Conservation (phyloP, 2,329 filamentous ascomycete species). For the Neobulgaria alba region DNA sequence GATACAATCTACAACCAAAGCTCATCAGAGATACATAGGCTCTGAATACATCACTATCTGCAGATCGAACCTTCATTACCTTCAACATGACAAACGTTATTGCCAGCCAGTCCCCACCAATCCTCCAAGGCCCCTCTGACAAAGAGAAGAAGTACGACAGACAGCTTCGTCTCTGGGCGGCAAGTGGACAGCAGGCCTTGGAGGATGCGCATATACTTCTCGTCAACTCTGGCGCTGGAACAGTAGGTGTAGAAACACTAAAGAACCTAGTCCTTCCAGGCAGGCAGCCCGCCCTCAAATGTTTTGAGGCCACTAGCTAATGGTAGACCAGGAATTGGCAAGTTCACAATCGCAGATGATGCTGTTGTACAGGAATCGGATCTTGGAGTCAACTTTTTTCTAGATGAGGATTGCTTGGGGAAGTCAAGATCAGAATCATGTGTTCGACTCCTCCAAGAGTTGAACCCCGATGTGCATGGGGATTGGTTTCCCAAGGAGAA, state of each 20-base stretch:
- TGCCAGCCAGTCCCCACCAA: constrained; percentile 32
- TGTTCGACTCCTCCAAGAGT: constrained; percentile 67
- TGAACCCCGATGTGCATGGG: constrained; percentile 88
- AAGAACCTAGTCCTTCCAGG: constrained; percentile 96
- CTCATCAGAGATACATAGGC: too few relatives aligned
- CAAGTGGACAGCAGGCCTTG: constrained; percentile 79
- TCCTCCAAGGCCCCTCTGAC: constrained; percentile 44
- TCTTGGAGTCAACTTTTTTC: constrained; percentile 93
- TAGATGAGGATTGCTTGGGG: constrained; percentile 71
- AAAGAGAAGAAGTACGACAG: constrained; percentile 82
- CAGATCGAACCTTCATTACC: too few relatives aligned
- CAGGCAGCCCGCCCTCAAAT: constrained; percentile 24
- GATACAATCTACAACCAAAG: too few relatives aligned
- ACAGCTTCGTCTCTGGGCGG: constrained; percentile 91
- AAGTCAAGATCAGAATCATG: constrained; percentile 71
- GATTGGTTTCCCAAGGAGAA: constrained; percentile 51
- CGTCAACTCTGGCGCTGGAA: constrained; percentile 78
- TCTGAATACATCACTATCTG: too few relatives aligned
- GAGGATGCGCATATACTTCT: constrained; percentile 89
- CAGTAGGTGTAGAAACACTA: constrained; percentile 80
- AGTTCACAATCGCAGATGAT: constrained; percentile 84
- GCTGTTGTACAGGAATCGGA: constrained; percentile 70
- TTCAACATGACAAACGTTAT: constrained; percentile 24
- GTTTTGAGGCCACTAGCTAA: constrained; percentile 12
- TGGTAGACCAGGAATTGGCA: constrained; percentile 58